A percentile compares a stretch with the other conserved stretches of the same genome.
phyloP scores from a whole-genome alignment of 1,284 basidiomycete genomes.

The Fomitopsis pinicola region DNA sequence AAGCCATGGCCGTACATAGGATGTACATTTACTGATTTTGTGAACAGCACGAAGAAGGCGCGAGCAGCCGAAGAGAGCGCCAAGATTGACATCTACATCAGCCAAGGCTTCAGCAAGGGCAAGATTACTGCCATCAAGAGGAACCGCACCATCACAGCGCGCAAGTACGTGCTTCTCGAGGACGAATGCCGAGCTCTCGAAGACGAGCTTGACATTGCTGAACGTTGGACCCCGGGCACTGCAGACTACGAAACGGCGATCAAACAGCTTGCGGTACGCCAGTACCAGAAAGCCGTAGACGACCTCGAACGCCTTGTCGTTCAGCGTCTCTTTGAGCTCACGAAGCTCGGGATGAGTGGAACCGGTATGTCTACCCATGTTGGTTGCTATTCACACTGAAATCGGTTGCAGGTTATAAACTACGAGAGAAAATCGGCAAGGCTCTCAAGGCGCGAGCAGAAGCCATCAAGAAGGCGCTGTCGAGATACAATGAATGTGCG shows the following conservation, averaged over 20 bases:
- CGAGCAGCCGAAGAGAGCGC: not conserved
- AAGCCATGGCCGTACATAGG: not conserved
- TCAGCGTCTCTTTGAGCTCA: slow-evolving; percentile 21
- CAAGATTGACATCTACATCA: too few species aligned
- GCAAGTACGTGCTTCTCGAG: too few species aligned
- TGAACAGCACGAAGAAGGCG: not conserved
- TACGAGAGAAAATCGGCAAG: slow-evolving; percentile 9
- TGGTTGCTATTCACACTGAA: not conserved
- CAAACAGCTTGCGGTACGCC: not conserved
- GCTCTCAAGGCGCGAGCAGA: slow-evolving; percentile 1
- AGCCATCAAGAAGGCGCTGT: slow-evolving; percentile 5
- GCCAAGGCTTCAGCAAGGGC: too few species aligned
- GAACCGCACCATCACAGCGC: too few species aligned
- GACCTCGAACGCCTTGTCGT: too few species aligned
- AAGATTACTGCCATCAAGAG: too few species aligned
- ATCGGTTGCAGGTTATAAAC: slow-evolving; percentile 6
- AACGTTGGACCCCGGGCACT: too few species aligned
- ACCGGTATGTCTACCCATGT: slow-evolving; percentile 10
- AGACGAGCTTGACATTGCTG: not conserved
- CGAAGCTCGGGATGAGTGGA: slow-evolving; percentile 17
- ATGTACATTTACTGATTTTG: not conserved
- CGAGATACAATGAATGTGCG: slow-evolving; percentile 3
- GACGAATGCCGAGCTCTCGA: not conserved
- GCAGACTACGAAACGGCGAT: too few species aligned
- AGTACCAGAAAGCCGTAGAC: slow-evolving; percentile 17